Conservation (phyloP, 73 alveolate species). For the Effrenium voratum region DNA sequence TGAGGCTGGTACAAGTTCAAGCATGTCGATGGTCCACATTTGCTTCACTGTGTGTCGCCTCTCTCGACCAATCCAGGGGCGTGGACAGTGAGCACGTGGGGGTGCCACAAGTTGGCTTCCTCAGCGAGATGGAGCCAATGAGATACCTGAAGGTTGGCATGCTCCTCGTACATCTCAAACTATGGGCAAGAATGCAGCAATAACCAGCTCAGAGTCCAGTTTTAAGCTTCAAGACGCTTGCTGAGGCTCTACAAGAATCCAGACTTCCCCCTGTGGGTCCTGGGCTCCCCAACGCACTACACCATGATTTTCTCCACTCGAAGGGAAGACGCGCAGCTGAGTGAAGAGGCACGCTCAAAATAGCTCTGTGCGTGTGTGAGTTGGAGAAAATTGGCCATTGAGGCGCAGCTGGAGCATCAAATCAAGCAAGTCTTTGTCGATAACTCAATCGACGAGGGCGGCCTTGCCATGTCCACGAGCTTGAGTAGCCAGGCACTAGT, state of each 20-base stretch:
- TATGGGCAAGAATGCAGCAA: not conserved
- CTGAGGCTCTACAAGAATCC: conserved; percentile 94
- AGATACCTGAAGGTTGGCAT: conserved; percentile 58
- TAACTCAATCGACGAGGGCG: conserved; percentile 91
- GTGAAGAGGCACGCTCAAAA: conserved; percentile 48
- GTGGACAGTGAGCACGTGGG: conserved; percentile 94
- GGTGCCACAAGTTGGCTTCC: conserved; percentile 94
- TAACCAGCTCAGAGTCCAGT: not conserved
- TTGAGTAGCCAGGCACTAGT: conserved; percentile 44
- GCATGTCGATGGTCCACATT: not conserved
- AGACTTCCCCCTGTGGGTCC: conserved; percentile 95
- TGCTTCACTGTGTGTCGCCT: not conserved
- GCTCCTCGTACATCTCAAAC: conserved; percentile 56
- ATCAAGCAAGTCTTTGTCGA: conserved; percentile 76
- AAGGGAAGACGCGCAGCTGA: conserved; percentile 50
- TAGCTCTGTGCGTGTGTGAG: not conserved
- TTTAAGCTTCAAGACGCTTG: not conserved
- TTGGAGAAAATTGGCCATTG: not conserved
- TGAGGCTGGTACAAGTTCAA: conserved; percentile 1
- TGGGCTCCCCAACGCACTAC: conserved; percentile 96
- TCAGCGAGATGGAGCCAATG: conserved; percentile 95
- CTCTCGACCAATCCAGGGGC: conserved; percentile 80
- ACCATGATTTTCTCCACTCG: conserved; percentile 90
- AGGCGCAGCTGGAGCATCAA: conserved; percentile 79
- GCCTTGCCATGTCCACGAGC: conserved; percentile 86